These are phyloP conservation scores for Tylopilus felleus DNA, from an alignment of 768 basidiomycete genomes.

Conservation along the genomic window DNA sequence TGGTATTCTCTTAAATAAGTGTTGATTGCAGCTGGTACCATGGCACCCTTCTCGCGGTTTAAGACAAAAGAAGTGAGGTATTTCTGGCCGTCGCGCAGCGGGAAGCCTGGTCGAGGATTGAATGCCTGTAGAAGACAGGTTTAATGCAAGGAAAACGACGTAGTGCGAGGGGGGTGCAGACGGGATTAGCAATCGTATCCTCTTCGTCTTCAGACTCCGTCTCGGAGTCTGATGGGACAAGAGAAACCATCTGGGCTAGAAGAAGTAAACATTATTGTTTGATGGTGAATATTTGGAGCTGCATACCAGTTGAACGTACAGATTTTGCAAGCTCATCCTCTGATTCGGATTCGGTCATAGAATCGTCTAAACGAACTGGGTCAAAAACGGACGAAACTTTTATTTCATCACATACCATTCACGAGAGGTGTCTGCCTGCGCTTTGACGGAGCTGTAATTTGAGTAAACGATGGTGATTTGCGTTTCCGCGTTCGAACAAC, in stretches of 20 bases:
- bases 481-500: constrained; percentile 16
- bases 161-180: constrained; percentile 12
- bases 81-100: constrained; percentile 42
- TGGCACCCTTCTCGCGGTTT: constrained; percentile 42
- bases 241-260: constrained; percentile 2
- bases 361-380: constrained; percentile 29
- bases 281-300: constrained; percentile 12
- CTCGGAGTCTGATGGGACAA: constrained; percentile 28
- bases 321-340: constrained; percentile 22
- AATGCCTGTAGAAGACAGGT: constrained; percentile 30
- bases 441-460: constrained; percentile 12
- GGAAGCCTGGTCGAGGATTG: constrained; percentile 53
- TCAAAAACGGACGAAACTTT: not conserved
- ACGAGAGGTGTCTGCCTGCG: constrained; percentile 11
- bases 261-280: not conserved
- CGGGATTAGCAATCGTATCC: constrained; percentile 29
- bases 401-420: constrained; percentile 15
- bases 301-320: constrained; percentile 10
- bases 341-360: constrained; percentile 48
- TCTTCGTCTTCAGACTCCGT: constrained; percentile 47
- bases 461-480: constrained; percentile 21
- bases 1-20: constrained; percentile 90
- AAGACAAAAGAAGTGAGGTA: constrained; percentile 48
- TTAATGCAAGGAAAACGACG: not conserved
- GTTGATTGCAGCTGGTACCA: constrained; percentile 71